Conservation (phyloP, 352 stramenopile genomes). For the Paralagenidium karlingii region DNA sequence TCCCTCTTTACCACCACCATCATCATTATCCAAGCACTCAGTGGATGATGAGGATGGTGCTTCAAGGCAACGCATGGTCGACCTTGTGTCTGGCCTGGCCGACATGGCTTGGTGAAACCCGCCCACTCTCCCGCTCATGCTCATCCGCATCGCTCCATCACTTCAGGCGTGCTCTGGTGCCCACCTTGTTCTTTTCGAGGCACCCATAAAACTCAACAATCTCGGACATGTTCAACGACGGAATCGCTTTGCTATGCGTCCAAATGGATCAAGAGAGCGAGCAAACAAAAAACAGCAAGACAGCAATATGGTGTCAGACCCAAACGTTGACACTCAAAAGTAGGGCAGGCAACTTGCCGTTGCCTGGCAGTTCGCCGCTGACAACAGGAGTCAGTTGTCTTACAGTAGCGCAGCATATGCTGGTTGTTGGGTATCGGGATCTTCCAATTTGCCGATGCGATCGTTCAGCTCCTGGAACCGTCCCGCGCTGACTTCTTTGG, state of each 20-base stretch:
- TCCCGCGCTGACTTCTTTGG: no score
- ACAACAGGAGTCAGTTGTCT: no score
- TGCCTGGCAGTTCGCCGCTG: no score
- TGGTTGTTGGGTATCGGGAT: constrained; percentile 53
- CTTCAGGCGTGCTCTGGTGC: not conserved
- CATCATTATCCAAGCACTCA: no score
- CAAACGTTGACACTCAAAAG: not conserved
- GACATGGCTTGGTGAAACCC: no score
- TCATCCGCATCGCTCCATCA: no score
- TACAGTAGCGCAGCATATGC: constrained; percentile 36
- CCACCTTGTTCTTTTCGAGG: constrained; percentile 55
- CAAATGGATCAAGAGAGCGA: not conserved
- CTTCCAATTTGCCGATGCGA: constrained; percentile 40
- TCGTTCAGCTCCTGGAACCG: constrained; percentile 27
- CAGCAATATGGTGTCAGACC: not conserved
- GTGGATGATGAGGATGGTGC: no score
- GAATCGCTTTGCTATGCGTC: constrained; percentile 32
- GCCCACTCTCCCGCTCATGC: no score
- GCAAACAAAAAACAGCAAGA: not conserved
- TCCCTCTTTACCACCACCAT: no score
- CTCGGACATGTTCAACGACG: constrained; percentile 15
- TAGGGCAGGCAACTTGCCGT: not conserved
- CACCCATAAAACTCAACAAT: constrained; percentile 23
- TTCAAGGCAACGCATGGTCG: no score
- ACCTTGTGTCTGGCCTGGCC: no score